Percentiles rank a stretch among this genome's conserved stretches.
These are phyloP conservation scores for Candida peoriensis DNA, from an alignment of 805 yeast genomes.

Conservation along the genomic window DNA sequence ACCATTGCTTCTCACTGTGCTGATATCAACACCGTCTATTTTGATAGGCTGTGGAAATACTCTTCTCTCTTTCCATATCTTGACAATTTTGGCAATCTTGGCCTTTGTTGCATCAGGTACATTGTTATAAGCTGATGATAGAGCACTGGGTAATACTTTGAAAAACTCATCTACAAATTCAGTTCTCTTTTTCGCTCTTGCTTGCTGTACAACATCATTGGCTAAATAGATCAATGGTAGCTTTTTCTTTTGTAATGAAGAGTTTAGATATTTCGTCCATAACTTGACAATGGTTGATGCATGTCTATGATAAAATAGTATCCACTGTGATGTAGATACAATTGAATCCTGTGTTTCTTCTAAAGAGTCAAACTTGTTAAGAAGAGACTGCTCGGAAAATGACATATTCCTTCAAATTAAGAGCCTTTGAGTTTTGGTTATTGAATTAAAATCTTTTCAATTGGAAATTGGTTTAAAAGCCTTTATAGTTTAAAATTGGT, in stretches of 20 bases:
- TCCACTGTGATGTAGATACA: conserved; percentile 72
- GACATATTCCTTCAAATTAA: too few relatives aligned
- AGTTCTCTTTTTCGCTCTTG: conserved; percentile 53
- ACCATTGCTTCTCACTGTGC: not conserved
- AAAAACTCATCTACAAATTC: conserved; percentile 59
- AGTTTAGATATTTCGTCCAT: conserved; percentile 41
- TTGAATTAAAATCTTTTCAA: too few relatives aligned
- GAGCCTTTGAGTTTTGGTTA: too few relatives aligned
- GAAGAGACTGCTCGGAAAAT: conserved; percentile 44
- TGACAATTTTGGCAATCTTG: conserved; percentile 45
- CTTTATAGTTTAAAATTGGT: too few relatives aligned
- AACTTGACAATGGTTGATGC: conserved; percentile 45
- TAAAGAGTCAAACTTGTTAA: conserved; percentile 40
- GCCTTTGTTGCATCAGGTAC: conserved; percentile 15
- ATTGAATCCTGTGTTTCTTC: conserved; percentile 69
- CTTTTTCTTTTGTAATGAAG: conserved; percentile 35
- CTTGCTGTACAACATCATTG: conserved; percentile 79
- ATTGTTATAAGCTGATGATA: conserved; percentile 25
- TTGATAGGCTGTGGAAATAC: conserved; percentile 30
- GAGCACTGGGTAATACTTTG: conserved; percentile 37
- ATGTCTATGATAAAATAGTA: conserved; percentile 58
- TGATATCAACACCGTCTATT: conserved; percentile 6
- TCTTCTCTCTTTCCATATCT: conserved; percentile 53
- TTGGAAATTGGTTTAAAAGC: too few relatives aligned
- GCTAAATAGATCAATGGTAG: conserved; percentile 63